Percentiles rank a stretch among this genome's conserved stretches.
Evolutionary conservation across 495 filamentous ascomycete species (phyloP).

Genomic region (Hypoxylon perforatum): DNA sequence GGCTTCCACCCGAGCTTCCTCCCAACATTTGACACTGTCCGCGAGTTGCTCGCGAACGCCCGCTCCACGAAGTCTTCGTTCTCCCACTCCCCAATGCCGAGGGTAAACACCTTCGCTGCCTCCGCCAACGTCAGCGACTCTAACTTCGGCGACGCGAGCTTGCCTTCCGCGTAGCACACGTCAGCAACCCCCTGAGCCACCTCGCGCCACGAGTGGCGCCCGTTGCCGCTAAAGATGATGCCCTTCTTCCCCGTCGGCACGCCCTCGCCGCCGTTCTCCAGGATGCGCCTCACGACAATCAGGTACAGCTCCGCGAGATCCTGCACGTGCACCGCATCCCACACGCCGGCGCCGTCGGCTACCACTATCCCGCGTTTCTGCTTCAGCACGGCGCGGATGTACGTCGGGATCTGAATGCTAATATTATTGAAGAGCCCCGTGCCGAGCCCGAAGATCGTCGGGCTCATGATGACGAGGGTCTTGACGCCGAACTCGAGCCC

Average conservation of each 20-base stretch:
- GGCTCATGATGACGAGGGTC: slow-evolving; percentile 60
- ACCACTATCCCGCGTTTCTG: slow-evolving; percentile 45
- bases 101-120: slow-evolving; percentile 44
- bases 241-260: slow-evolving; percentile 56
- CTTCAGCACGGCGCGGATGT: slow-evolving; percentile 43
- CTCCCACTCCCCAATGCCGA: slow-evolving; percentile 12
- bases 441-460: slow-evolving; percentile 61
- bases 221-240: slow-evolving; percentile 58
- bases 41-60: slow-evolving; percentile 43
- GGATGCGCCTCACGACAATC: slow-evolving; percentile 38
- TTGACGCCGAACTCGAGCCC: slow-evolving; percentile 53
- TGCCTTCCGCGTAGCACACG: slow-evolving; percentile 46
- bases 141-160: slow-evolving; percentile 45
- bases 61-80: slow-evolving; percentile 49
- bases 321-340: slow-evolving; percentile 61
- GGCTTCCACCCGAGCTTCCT: slow-evolving; percentile 56
- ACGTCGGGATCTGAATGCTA: slow-evolving; percentile 54
- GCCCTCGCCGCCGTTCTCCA: slow-evolving; percentile 45
- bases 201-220: slow-evolving; percentile 53
- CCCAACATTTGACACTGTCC: slow-evolving; percentile 46
- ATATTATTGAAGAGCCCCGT: slow-evolving; percentile 55
- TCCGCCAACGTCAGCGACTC: slow-evolving; percentile 50
- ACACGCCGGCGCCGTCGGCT: slow-evolving; percentile 55
- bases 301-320: slow-evolving; percentile 58
- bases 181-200: slow-evolving; percentile 50